Conservation (phyloP, 73 alveolate species). For the Stentor coeruleus region DNA sequence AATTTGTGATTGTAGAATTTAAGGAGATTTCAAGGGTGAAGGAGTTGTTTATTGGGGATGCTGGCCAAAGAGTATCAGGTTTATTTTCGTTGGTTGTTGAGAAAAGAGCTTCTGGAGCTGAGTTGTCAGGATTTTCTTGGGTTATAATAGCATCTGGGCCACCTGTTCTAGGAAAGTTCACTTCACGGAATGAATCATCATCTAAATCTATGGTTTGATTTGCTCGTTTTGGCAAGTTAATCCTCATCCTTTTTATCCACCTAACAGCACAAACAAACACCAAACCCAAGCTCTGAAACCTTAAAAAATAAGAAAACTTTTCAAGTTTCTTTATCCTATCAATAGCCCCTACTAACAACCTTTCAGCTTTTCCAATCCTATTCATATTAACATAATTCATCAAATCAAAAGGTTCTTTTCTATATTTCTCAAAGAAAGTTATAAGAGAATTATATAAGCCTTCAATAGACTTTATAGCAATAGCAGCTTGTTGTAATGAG, state of each 20-base stretch:
- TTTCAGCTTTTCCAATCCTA: slow-evolving; percentile 19
- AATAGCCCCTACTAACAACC: neutral
- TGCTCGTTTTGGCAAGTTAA: slow-evolving; percentile 4
- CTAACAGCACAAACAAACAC: slow-evolving; percentile 12
- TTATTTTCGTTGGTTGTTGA: neutral
- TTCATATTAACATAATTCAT: neutral
- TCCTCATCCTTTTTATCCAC: slow-evolving; percentile 12
- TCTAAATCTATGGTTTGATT: slow-evolving; percentile 3
- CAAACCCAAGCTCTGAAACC: slow-evolving; percentile 23
- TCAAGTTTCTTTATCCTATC: neutral
- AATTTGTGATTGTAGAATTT: neutral
- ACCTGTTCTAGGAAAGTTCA: neutral
- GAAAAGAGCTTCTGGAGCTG: neutral
- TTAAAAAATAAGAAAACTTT: slow-evolving; percentile 5
- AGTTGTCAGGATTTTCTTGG: neutral
- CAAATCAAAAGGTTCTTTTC: neutral
- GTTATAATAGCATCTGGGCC: neutral
- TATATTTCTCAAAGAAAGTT: slow-evolving; percentile 13
- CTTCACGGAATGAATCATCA: neutral
- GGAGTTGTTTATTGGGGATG: neutral
- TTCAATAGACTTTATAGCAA: neutral
- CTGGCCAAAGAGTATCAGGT: slow-evolving; percentile 2
- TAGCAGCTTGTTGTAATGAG: neutral
- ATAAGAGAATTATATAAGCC: neutral
- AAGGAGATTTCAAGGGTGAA: neutral